A percentile compares a stretch with the other conserved stretches of the same genome.
phyloP scores from a whole-genome alignment of 306 rosid genomes.

The Prunus salicina region DNA sequence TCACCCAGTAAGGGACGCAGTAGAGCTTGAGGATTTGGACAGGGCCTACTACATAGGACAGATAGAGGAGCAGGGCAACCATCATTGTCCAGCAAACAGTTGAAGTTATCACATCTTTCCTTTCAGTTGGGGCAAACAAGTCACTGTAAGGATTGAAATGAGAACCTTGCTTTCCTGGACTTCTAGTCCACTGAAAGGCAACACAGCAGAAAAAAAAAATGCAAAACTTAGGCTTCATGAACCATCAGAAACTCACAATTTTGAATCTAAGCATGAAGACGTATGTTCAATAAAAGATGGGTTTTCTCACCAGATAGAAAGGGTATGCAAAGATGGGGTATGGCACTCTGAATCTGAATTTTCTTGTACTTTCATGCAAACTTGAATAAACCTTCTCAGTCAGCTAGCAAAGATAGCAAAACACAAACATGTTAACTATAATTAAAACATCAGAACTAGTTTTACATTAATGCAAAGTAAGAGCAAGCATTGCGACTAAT shows the following conservation, averaged over 20 bases:
- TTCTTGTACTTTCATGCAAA: conserved; percentile 42
- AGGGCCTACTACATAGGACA: conserved; percentile 52
- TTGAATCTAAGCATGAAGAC: not conserved
- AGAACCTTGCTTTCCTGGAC: conserved; percentile 93
- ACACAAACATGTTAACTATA: not conserved
- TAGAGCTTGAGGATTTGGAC: conserved; percentile 53
- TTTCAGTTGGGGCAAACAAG: conserved; percentile 60
- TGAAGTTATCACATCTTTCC: conserved; percentile 62
- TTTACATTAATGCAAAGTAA: not conserved
- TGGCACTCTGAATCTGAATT: conserved; percentile 69
- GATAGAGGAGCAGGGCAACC: conserved; percentile 47
- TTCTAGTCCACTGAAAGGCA: conserved; percentile 72
- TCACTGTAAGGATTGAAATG: conserved; percentile 83
- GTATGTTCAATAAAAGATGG: not conserved
- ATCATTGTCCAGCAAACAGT: conserved; percentile 68
- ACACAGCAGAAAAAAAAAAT: conserved; percentile 6
- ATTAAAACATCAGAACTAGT: not conserved
- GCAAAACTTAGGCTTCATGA: not conserved
- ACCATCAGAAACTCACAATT: not conserved
- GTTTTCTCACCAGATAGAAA: conserved; percentile 66
- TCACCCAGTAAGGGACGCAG: conserved; percentile 82
- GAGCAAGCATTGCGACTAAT: conserved; percentile 1
- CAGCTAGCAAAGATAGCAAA: conserved; percentile 42
- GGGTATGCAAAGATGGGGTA: conserved; percentile 88
- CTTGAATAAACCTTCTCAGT: conserved; percentile 67